Evolutionary conservation across 2,329 filamentous ascomycete genomes (phyloP).

Genomic region (Penicillium fuscoglaucum): DNA sequence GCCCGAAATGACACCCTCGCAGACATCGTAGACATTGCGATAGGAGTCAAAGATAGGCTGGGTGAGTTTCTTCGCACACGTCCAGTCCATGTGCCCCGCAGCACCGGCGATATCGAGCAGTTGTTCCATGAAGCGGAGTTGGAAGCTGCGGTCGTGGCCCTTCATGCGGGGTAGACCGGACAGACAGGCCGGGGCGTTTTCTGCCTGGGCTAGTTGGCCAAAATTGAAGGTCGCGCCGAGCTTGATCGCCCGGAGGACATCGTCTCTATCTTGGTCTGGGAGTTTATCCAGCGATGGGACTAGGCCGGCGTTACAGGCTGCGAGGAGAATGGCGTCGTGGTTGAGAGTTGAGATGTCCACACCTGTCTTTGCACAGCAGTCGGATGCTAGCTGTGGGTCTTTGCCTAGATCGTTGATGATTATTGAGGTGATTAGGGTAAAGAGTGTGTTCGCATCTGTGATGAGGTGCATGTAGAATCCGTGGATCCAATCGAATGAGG

Average conservation of each 20-base stretch:
- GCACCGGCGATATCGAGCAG: conserved; percentile 17
- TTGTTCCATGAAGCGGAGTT: conserved; percentile 20
- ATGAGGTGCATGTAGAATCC: conserved; percentile 8
- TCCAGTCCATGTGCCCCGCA: conserved; percentile 19
- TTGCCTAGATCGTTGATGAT: conserved; percentile 19
- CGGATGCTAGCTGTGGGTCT: conserved; percentile 16
- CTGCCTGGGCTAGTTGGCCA: conserved; percentile 18
- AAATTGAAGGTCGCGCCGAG: conserved; percentile 19
- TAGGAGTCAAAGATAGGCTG: conserved; percentile 19
- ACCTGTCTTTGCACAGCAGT: conserved; percentile 11
- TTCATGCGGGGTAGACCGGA: conserved; percentile 9
- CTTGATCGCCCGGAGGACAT: conserved; percentile 12
- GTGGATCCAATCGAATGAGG: conserved; percentile 19
- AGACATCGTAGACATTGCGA: conserved; percentile 18
- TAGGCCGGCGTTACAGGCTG: conserved; percentile 13
- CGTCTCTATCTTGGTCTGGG: conserved; percentile 2
- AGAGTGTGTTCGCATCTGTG: conserved; percentile 9
- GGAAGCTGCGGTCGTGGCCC: conserved; percentile 9
- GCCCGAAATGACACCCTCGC: conserved; percentile 16
- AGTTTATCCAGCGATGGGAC: conserved; percentile 7
- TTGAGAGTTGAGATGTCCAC: conserved; percentile 16
- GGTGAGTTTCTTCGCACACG: conserved; percentile 15
- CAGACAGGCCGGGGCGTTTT: conserved; percentile 16
- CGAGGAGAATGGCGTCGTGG: conserved; percentile 16
- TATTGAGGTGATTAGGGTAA: conserved; percentile 15